Percentiles rank a stretch among this genome's conserved stretches.
phyloP scores from a whole-genome alignment of 805 yeast genomes.

The Metschnikowia lachancei region DNA sequence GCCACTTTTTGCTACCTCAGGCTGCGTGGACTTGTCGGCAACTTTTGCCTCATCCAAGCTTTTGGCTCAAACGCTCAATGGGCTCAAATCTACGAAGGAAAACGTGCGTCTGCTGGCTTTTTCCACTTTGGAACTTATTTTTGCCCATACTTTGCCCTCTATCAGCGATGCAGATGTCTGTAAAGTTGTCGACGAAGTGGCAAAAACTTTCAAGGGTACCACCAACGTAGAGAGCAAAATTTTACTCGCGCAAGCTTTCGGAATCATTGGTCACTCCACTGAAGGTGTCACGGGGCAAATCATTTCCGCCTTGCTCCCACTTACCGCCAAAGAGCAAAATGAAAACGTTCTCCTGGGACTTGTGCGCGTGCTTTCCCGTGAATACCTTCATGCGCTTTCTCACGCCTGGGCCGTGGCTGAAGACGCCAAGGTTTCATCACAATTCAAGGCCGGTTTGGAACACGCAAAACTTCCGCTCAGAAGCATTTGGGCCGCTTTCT shows the following conservation, averaged over 20 bases:
- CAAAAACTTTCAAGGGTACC: slow-evolving; percentile 54
- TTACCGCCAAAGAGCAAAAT: slow-evolving; percentile 72
- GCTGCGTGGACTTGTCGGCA: slow-evolving; percentile 41
- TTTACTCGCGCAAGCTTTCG: slow-evolving; percentile 48
- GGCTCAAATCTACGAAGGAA: slow-evolving; percentile 70
- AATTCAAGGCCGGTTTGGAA: slow-evolving; percentile 55
- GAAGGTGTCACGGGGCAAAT: slow-evolving; percentile 30
- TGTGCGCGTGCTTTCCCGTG: slow-evolving; percentile 48
- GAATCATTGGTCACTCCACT: slow-evolving; percentile 23
- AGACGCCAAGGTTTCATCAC: slow-evolving; percentile 20
- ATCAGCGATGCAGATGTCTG: slow-evolving; percentile 23
- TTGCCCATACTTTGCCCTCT: slow-evolving; percentile 19
- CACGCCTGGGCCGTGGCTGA: slow-evolving; percentile 7
- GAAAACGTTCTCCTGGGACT: slow-evolving; percentile 57
- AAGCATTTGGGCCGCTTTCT: slow-evolving; percentile 61
- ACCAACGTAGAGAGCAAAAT: slow-evolving; percentile 65
- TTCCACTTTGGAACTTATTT: slow-evolving; percentile 28
- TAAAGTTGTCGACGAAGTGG: slow-evolving; percentile 49
- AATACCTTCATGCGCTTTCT: slow-evolving; percentile 30
- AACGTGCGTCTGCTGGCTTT: slow-evolving; percentile 52
- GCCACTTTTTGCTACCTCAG: slow-evolving; percentile 37
- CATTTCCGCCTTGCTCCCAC: slow-evolving; percentile 44
- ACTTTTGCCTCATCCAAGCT: slow-evolving; percentile 42
- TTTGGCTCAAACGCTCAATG: slow-evolving; percentile 48
- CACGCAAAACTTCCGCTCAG: slow-evolving; percentile 64